Percentiles rank a stretch among this genome's conserved stretches.
phyloP scores from a whole-genome alignment of 78 protist species.

The Dictyostelium brefeldianum region DNA sequence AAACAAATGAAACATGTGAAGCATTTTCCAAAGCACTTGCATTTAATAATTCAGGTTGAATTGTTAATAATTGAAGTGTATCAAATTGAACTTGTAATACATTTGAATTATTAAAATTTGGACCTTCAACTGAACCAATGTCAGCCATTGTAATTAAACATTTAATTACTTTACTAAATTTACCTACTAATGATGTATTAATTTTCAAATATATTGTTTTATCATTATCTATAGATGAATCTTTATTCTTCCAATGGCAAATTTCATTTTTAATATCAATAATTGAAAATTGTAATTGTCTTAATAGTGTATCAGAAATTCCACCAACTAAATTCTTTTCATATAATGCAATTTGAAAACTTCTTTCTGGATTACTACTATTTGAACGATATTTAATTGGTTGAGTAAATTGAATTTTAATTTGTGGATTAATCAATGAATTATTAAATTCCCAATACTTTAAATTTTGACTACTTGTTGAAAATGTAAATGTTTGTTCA shows the following conservation, averaged over 20 bases:
- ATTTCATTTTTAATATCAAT: not conserved
- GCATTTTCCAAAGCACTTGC: not conserved
- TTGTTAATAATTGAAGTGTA: not conserved
- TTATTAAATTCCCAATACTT: not conserved
- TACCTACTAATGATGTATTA: no score
- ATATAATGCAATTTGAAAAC: no score
- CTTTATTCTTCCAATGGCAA: not conserved
- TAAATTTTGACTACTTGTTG: not conserved
- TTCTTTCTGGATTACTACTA: no score
- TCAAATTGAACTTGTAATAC: not conserved
- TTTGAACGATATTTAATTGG: not conserved
- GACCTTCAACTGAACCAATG: not conserved
- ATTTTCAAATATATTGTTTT: no score
- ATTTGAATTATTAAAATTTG: not conserved
- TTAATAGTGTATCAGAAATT: no score
- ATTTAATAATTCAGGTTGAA: not conserved
- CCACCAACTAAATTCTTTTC: no score
- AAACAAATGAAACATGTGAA: not conserved
- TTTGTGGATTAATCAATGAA: conserved; percentile 10
- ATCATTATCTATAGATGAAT: no score
- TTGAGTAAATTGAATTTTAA: conserved; percentile 1
- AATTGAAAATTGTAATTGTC: no score
- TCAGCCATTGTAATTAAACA: not conserved
- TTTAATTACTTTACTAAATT: not conserved
- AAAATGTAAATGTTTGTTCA: not conserved